phyloP scores from a whole-genome alignment of 441 rosid genomes.

The Geranium incanum region DNA sequence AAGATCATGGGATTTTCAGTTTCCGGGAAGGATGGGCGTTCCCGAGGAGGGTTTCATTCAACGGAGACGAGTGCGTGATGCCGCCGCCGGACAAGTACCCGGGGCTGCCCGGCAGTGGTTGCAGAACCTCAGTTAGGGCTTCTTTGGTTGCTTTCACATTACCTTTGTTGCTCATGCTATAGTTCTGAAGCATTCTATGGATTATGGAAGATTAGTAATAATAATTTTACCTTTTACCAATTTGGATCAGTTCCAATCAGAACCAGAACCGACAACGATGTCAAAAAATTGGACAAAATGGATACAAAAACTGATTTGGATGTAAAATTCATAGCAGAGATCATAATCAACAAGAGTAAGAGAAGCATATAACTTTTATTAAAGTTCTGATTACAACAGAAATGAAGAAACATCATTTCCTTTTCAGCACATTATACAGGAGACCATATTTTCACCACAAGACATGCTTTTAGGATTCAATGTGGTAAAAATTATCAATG shows the following conservation, averaged over 20 bases:
- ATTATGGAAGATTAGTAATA: too few species aligned
- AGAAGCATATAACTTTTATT: neutral
- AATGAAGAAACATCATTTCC: neutral
- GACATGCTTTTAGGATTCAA: neutral
- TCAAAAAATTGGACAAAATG: too few species aligned
- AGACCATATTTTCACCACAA: slow-evolving; percentile 16
- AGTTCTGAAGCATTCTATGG: neutral
- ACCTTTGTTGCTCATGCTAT: neutral
- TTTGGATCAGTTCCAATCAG: too few species aligned
- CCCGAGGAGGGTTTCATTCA: slow-evolving; percentile 62
- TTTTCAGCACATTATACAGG: slow-evolving; percentile 24
- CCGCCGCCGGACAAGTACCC: slow-evolving; percentile 75
- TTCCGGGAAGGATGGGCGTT: slow-evolving; percentile 78
- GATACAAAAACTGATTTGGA: neutral
- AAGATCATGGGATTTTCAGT: slow-evolving; percentile 47
- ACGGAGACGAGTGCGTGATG: slow-evolving; percentile 91
- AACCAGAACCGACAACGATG: too few species aligned
- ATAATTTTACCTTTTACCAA: too few species aligned
- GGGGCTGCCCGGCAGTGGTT: slow-evolving; percentile 38
- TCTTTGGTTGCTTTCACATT: neutral
- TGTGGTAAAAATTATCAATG: slow-evolving; percentile 8
- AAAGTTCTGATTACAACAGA: neutral
- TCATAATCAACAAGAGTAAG: neutral
- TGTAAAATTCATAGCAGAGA: neutral
- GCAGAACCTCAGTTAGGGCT: neutral